A percentile compares a stretch with the other conserved stretches of the same genome.
Conservation (phyloP, 495 filamentous ascomycete species). For the Astrothelium macrocarpum region DNA sequence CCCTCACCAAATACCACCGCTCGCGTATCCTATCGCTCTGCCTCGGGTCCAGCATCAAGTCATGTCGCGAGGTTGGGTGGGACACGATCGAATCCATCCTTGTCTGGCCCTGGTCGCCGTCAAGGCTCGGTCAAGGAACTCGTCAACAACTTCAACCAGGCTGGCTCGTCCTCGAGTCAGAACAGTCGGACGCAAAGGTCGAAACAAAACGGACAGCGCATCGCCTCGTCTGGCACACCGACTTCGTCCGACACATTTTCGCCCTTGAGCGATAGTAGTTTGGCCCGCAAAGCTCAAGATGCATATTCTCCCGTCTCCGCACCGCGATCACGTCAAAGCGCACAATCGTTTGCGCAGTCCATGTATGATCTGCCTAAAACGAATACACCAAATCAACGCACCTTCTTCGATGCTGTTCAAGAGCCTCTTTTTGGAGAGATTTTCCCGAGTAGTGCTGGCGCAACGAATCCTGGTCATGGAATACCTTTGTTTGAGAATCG, state of each 20-base stretch:
- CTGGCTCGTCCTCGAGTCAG: neutral
- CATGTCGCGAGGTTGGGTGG: neutral
- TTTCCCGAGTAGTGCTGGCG: slow-evolving; percentile 33
- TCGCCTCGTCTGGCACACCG: slow-evolving; percentile 13
- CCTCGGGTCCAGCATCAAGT: slow-evolving; percentile 1
- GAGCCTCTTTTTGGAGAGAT: slow-evolving; percentile 46
- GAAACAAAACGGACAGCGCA: slow-evolving; percentile 12
- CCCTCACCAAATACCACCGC: neutral
- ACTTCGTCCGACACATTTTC: slow-evolving; percentile 13
- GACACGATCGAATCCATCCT: neutral
- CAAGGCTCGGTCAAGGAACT: slow-evolving; percentile 49
- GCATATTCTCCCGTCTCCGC: neutral
- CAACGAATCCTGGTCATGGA: slow-evolving; percentile 36
- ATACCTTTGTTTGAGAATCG: slow-evolving; percentile 9
- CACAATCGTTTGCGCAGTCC: neutral
- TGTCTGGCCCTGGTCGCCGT: neutral
- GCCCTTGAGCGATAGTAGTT: slow-evolving; percentile 15
- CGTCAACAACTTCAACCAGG: slow-evolving; percentile 51
- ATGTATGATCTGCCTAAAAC: slow-evolving; percentile 2
- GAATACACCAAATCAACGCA: neutral
- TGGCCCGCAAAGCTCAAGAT: slow-evolving; percentile 8
- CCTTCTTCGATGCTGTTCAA: slow-evolving; percentile 15
- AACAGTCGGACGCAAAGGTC: neutral
- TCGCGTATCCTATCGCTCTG: neutral
- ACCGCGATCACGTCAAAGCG: neutral